phyloP scores from a whole-genome alignment of 306 rosid genomes.

The Quillaja saponaria region DNA sequence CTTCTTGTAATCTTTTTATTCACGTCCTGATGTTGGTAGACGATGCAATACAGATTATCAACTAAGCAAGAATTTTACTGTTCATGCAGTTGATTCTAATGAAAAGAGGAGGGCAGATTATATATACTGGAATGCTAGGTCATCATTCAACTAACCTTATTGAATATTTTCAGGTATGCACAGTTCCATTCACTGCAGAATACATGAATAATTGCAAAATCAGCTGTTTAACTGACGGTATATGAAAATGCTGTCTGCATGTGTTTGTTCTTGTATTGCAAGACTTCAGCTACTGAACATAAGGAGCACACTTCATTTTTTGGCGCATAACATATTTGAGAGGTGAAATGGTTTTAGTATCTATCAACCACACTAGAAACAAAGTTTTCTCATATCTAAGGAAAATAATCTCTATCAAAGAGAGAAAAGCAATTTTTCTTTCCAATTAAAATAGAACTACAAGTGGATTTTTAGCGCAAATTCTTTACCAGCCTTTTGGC shows the following conservation, averaged over 20 bases:
- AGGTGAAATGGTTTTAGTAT: constrained; percentile 7
- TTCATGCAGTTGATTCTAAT: constrained; percentile 71
- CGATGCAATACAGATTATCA: constrained; percentile 21
- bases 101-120: constrained; percentile 72
- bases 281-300: too few species aligned
- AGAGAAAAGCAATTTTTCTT: too few species aligned
- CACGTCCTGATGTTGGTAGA: constrained; percentile 22
- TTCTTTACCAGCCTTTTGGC: too few species aligned
- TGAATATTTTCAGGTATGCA: constrained; percentile 69
- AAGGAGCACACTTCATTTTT: constrained; percentile 7
- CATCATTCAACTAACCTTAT: constrained; percentile 58
- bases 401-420: too few species aligned
- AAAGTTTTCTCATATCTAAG: background rate
- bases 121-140: constrained; percentile 63
- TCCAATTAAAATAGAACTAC: too few species aligned
- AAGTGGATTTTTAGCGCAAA: too few species aligned
- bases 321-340: constrained; percentile 3
- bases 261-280: too few species aligned
- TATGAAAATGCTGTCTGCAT: background rate
- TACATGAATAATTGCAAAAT: constrained; percentile 18
- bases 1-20: constrained; percentile 19
- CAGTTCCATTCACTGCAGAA: too few species aligned
- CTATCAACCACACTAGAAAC: background rate
- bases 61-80: constrained; percentile 24
- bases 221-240: too few species aligned